Percentiles rank a stretch among this genome's conserved stretches.
phyloP scores from a whole-genome alignment of 2,329 filamentous ascomycete species.

The Fusarium brachygibbosum region DNA sequence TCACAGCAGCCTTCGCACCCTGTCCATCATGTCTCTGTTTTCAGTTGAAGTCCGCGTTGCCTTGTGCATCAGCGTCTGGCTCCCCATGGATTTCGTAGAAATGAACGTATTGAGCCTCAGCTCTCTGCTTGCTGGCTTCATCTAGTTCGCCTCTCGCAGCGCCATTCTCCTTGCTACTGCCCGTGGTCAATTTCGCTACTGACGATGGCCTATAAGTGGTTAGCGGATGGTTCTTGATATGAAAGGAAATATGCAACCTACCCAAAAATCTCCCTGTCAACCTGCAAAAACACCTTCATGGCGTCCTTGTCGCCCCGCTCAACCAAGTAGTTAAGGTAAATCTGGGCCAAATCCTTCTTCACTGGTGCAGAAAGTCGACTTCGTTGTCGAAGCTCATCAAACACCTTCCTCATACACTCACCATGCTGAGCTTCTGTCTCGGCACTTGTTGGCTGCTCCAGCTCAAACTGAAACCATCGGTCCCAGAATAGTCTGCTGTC shows the following conservation, averaged over 20 bases:
- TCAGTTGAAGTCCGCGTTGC: slow-evolving; percentile 66
- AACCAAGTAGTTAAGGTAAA: slow-evolving; percentile 87
- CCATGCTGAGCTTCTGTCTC: slow-evolving; percentile 75
- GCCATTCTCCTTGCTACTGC: slow-evolving; percentile 63
- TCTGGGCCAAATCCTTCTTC: slow-evolving; percentile 80
- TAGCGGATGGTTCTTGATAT: slow-evolving; percentile 17
- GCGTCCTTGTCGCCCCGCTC: slow-evolving; percentile 84
- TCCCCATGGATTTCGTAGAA: slow-evolving; percentile 68
- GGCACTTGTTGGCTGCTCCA: slow-evolving; percentile 80
- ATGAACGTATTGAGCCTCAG: slow-evolving; percentile 64
- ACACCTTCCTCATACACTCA: slow-evolving; percentile 82
- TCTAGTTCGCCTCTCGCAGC: slow-evolving; percentile 61
- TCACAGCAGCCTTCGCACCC: slow-evolving; percentile 18
- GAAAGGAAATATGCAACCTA: slow-evolving; percentile 56
- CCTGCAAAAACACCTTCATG: slow-evolving; percentile 85
- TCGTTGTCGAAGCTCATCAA: slow-evolving; percentile 79
- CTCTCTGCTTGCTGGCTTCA: slow-evolving; percentile 63
- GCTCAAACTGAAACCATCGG: slow-evolving; percentile 89
- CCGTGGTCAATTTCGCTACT: slow-evolving; percentile 58
- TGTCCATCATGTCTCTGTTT: background rate
- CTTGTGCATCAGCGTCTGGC: slow-evolving; percentile 61
- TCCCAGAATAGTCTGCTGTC: slow-evolving; percentile 92
- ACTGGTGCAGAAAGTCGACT: slow-evolving; percentile 75
- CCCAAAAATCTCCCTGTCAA: slow-evolving; percentile 92
- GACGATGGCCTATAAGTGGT: slow-evolving; percentile 60